Conservation (phyloP, 2,329 filamentous ascomycete species). For the Cytospora leucostoma region DNA sequence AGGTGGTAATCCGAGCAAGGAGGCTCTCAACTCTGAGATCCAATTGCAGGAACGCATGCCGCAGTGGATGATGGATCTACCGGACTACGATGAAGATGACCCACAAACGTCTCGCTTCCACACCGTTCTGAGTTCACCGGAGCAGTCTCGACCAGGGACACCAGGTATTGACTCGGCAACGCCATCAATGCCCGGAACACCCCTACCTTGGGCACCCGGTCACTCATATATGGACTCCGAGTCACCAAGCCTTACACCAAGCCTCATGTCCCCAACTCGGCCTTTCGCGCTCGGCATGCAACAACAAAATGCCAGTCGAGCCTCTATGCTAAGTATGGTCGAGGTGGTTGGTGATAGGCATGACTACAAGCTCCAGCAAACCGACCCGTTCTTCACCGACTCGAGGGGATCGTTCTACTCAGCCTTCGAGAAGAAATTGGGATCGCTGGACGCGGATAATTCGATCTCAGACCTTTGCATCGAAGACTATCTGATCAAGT, state of each 20-base stretch:
- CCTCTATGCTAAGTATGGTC: slow-evolving; percentile 55
- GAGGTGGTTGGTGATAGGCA: slow-evolving; percentile 62
- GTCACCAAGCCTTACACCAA: slow-evolving; percentile 21
- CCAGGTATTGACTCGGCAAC: slow-evolving; percentile 21
- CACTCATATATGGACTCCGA: slow-evolving; percentile 20
- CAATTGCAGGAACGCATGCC: slow-evolving; percentile 24
- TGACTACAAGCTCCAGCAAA: slow-evolving; percentile 64
- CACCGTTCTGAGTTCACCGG: slow-evolving; percentile 28
- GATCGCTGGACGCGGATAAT: slow-evolving; percentile 53
- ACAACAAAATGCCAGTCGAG: slow-evolving; percentile 38
- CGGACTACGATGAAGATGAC: slow-evolving; percentile 19
- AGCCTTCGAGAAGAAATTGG: slow-evolving; percentile 59
- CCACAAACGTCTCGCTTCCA: slow-evolving; percentile 23
- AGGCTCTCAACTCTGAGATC: slow-evolving; percentile 18
- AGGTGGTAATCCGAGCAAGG: slow-evolving; percentile 23
- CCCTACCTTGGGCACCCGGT: slow-evolving; percentile 27
- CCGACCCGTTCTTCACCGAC: slow-evolving; percentile 69
- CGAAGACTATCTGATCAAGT: slow-evolving; percentile 64
- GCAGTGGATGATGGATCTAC: slow-evolving; percentile 19
- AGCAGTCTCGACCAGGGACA: slow-evolving; percentile 28
- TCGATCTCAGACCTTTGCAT: slow-evolving; percentile 63
- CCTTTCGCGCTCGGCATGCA: slow-evolving; percentile 23
- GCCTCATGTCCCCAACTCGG: slow-evolving; percentile 13
- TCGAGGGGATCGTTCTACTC: slow-evolving; percentile 61
- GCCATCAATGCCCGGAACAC: slow-evolving; percentile 15